A percentile compares a stretch with the other conserved stretches of the same genome.
phyloP scores from a whole-genome alignment of 163 green algal species.

The Trebouxia gelatinosa region DNA sequence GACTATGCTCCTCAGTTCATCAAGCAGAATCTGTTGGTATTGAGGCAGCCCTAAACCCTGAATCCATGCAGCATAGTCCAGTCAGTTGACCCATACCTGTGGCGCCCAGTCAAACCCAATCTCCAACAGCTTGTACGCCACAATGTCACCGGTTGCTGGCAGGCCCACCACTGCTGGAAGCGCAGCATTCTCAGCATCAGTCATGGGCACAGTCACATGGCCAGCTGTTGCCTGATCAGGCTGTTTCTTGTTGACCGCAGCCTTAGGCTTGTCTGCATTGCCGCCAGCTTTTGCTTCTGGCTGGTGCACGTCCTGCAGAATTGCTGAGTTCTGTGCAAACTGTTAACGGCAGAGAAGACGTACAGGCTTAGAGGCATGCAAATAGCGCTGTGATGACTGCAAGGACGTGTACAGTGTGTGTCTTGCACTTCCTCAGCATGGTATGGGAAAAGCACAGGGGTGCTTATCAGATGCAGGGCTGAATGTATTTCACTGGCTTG shows the following conservation, averaged over 20 bases:
- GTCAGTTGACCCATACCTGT: conserved; percentile 30
- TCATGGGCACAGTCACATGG: not conserved
- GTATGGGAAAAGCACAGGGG: too few species aligned
- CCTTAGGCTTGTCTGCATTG: not conserved
- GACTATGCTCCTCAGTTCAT: not conserved
- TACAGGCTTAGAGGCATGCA: not conserved
- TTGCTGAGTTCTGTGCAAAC: not conserved
- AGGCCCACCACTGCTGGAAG: conserved; percentile 14
- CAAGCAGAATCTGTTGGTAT: not conserved
- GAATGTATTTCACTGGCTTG: too few species aligned
- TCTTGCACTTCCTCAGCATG: too few species aligned
- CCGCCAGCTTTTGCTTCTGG: not conserved
- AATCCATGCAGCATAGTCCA: not conserved
- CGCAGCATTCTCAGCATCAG: conserved; percentile 13
- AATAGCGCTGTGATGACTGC: too few species aligned
- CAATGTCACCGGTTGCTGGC: conserved; percentile 29
- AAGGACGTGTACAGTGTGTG: too few species aligned
- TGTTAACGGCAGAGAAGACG: not conserved
- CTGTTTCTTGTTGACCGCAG: not conserved
- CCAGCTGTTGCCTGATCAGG: not conserved
- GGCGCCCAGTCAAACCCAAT: conserved; percentile 40
- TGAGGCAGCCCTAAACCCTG: not conserved
- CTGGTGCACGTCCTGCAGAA: not conserved
- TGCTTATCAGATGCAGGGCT: too few species aligned
- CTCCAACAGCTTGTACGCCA: conserved; percentile 49